Base-by-base conservation (phyloP, 2,329 filamentous ascomycete species). In the Westerdykella aurantiaca region DNA sequence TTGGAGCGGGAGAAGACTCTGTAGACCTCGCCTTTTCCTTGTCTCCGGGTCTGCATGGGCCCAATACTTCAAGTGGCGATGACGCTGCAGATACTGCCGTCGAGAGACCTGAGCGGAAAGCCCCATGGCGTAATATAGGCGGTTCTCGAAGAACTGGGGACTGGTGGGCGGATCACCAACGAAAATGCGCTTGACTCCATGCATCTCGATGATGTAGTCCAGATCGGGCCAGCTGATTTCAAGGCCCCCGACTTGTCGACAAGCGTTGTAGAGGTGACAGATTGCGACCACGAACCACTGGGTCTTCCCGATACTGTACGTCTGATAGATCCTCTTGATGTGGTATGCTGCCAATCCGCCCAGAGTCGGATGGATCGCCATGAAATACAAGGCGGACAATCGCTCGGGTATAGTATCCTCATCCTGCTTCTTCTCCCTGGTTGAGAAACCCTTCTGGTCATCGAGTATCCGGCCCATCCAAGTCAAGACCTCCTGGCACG, bases 211-310 rank as follows among this genome's bases (percentile, higher is more conserved):
- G 38, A 57, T 42, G 41, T 48, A 53, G 3, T 57, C 52, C 12
- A 57, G 48, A 33, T 57, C 53, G 7, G 49, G 39, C 54, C 53
- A 57, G 9, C 17, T 12, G 17, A 47, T 10, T 5, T 35, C 7
- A 34, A 57, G 38, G 11, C 51, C 49, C 3, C 54, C 54, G 13
- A 54, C 43, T 21, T 54, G 45, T 22, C 38, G 38, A 22, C 47
- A 49, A 34, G 54, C 52, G 25, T 57, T 57, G 42, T 57, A 56
- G 4, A 57, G 44, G 39, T 57, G 54, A 13, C 39, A 38, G 4
- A 57, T 35, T 10, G 38, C 45, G 9, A 42, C 42, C 9, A 52
- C 22, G 38, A 57, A 54, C 52, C 52, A 57, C 21, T 42, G 23
- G 6, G 47, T 44, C 37, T 53, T 49, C 1, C 5, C 0, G 18